These are phyloP conservation scores for Tolypocladium amazonense DNA, from an alignment of 2,329 filamentous ascomycete genomes.

Conservation along the genomic window DNA sequence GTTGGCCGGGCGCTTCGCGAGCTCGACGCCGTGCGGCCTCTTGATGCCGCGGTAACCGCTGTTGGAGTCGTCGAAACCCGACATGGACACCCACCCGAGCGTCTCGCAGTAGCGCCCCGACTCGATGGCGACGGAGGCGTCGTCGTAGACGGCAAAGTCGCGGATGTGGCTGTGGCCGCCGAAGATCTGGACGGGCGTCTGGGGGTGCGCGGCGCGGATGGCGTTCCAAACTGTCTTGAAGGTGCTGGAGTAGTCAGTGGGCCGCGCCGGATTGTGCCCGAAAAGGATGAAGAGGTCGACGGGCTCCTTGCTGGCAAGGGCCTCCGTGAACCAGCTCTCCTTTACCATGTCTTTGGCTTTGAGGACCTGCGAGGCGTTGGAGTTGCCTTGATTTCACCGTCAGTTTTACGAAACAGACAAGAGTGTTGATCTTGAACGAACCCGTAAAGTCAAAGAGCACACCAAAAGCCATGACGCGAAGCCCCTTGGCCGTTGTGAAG, in stretches of 20 bases:
- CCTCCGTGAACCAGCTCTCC: conserved; percentile 49
- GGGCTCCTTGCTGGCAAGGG: conserved; percentile 38
- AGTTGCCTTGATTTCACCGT: conserved; percentile 33
- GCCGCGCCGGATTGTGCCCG: conserved; percentile 50
- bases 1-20: conserved; percentile 28
- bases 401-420: background rate
- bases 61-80: conserved; percentile 39
- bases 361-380: conserved; percentile 50
- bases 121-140: conserved; percentile 49
- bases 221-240: conserved; percentile 39
- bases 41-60: conserved; percentile 26
- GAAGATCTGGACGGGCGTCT: conserved; percentile 53
- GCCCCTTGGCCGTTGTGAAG: conserved; percentile 29
- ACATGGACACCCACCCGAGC: conserved; percentile 55
- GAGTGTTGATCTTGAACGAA: conserved; percentile 21
- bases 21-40: conserved; percentile 25
- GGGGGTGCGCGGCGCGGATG: conserved; percentile 44
- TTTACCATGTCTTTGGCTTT: conserved; percentile 39
- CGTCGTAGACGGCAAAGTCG: conserved; percentile 54
- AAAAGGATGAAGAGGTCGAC: conserved; percentile 54
- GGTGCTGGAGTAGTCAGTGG: conserved; percentile 30
- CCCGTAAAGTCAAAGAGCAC: conserved; percentile 35
- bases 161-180: conserved; percentile 56
- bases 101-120: conserved; percentile 60
- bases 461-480: conserved; percentile 33